Evolutionary conservation across 1,284 basidiomycete genomes (phyloP), one percentile per base, ranked within the genome.

Genomic region (Mycosarcoma mackinlayi): DNA sequence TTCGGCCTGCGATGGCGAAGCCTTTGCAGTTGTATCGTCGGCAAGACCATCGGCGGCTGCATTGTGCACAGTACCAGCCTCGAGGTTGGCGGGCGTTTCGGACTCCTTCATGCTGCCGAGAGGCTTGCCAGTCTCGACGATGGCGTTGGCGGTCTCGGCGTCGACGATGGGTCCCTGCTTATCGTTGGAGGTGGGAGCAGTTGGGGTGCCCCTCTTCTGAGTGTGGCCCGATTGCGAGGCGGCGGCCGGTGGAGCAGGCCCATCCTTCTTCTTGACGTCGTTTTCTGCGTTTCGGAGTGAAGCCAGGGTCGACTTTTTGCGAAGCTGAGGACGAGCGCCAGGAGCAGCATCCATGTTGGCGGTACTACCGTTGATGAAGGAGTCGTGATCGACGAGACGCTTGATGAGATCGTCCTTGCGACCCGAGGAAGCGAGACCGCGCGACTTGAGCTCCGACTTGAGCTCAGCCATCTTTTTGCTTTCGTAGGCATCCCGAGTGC

Each of bases 321-420:
- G 55, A 9, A 68, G 49, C 54, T 61, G 66, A 31, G 57, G 61
- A 38, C 61, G 54, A 45, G 61, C 54, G 24, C 51, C 53, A 7
- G 65, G 58, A 13, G 38, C 35, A 6, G 55, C 37, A 10, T 55
- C 16, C 37, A 63, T 51, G 51, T 57, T 59, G 54, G 60, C 55
- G 39, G 64, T 70, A 56, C 66, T 71, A 30, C 75, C 75, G 37
- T 75, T 67, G 53, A 75, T 53, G 51, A 42, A 54, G 27, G 67
- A 57, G 48, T 79, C 77, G 46, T 60, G 70, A 39, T 77, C 67
- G 33, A 75, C 67, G 24, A 79, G 64, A 55, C 77, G 73, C 54
- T 71, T 64, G 54, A 79, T 63, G 31, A 79, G 70, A 35, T 79
- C 75, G 1, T 73, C 72, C 59, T 77, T 75, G 35, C 70, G 70